These are phyloP conservation scores for Strigomonas culicis DNA, from an alignment of 208 protist genomes.

Conservation along the genomic window DNA sequence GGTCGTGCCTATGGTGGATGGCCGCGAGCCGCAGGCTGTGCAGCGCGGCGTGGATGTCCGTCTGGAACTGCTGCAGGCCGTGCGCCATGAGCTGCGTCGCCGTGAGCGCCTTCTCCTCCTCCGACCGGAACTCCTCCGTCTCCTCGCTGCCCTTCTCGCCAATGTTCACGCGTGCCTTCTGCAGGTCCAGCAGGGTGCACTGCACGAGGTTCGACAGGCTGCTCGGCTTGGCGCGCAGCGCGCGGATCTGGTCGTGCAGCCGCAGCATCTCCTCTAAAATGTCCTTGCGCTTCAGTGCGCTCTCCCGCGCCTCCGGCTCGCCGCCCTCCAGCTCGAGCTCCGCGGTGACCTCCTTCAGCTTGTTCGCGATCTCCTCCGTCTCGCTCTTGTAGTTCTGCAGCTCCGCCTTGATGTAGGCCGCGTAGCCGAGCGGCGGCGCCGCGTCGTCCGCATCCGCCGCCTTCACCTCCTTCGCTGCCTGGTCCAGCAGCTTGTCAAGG, in stretches of 20 bases:
- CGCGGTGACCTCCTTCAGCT: constrained; percentile 43
- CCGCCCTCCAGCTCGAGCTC: constrained; percentile 24
- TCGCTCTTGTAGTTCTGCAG: constrained; percentile 69
- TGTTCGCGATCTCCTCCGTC: constrained; percentile 63
- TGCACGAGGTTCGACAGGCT: constrained; percentile 66
- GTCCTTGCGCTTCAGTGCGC: constrained; percentile 41
- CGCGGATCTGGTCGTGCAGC: constrained; percentile 63
- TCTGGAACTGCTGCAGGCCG: constrained; percentile 62
- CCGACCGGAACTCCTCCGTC: constrained; percentile 64
- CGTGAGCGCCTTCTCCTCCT: constrained; percentile 63
- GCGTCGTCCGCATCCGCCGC: constrained; percentile 17
- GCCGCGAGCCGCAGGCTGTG: constrained; percentile 88
- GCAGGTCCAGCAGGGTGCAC: constrained; percentile 62
- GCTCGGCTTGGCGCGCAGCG: constrained; percentile 53
- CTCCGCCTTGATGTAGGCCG: constrained; percentile 66
- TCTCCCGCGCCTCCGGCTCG: constrained; percentile 28
- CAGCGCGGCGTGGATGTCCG: constrained; percentile 55
- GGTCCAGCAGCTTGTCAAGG: constrained; percentile 72
- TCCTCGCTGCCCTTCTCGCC: constrained; percentile 54
- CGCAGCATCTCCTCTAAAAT: constrained; percentile 72
- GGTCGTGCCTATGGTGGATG: constrained; percentile 83
- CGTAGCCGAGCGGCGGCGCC: constrained; percentile 23
- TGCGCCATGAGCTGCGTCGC: constrained; percentile 66
- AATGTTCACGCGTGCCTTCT: constrained; percentile 78
- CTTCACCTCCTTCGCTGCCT: constrained; percentile 67